phyloP scores from a whole-genome alignment of 2,329 filamentous ascomycete genomes.

The Clonostachys rhizophaga region DNA sequence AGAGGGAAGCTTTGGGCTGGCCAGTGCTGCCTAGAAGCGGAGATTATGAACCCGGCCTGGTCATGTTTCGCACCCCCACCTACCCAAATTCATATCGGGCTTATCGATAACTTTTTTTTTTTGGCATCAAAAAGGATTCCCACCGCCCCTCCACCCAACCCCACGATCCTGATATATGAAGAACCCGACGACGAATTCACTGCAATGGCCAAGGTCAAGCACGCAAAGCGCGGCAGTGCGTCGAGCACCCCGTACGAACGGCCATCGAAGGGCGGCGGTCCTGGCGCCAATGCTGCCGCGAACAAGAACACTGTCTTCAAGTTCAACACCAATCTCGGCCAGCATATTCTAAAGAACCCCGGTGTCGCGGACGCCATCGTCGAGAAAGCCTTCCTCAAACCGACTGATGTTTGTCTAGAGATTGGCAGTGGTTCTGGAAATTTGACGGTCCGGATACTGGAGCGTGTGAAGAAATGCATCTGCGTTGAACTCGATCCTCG shows the following conservation, averaged over 20 bases:
- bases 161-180: conserved; percentile 1
- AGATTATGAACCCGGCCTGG: no score
- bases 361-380: conserved; percentile 71
- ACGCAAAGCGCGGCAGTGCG: conserved; percentile 46
- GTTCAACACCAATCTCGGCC: conserved; percentile 86
- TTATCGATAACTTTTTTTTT: conserved; percentile 1
- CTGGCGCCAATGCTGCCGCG: conserved; percentile 13
- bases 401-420: no score
- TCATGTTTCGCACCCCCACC: no score
- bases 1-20: no score
- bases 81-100: no score
- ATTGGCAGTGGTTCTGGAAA: conserved; percentile 89
- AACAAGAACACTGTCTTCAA: conserved; percentile 84
- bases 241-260: conserved; percentile 37
- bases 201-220: conserved; percentile 48
- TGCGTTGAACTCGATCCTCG: conserved; percentile 91
- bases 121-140: conserved; percentile 18
- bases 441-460: conserved; percentile 82
- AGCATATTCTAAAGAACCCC: conserved; percentile 90
- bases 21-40: no score
- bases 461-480: conserved; percentile 76
- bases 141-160: conserved; percentile 7
- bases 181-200: not conserved
- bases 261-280: conserved; percentile 12
- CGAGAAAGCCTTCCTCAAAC: conserved; percentile 78